Base-by-base conservation (phyloP, 495 filamentous ascomycete genomes). In the Glarea lozoyensis region DNA sequence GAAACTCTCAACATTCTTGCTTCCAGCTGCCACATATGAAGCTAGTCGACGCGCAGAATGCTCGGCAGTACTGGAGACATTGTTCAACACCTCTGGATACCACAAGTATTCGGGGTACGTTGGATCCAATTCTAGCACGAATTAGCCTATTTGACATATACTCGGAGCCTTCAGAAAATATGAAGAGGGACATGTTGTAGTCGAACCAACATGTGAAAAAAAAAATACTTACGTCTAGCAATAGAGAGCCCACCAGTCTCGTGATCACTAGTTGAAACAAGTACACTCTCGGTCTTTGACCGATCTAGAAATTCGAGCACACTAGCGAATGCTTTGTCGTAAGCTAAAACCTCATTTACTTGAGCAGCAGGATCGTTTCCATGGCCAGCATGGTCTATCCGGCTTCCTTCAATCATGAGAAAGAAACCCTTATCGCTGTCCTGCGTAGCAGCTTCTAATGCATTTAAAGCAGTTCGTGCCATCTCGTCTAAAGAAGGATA, bases 371-470 rank as follows among this genome's bases (percentile, higher is more conserved):
- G 92, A 57, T 98, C 92, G 53, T 98, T 98, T 40, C 76, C 79
- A 55, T 98, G 92, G 10, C 88, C 93, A 2, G 92, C 89, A 60
- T 98, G 93, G 50, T 98, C 92, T 50, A 98, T 97, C 23, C 93
- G 73, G 51, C 84, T 89, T 4, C 92, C 92, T 60, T 98, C 92
- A 45, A 98, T 90, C 90, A 98, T 93, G 45, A 98, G 60, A 67
- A 98, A 97, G 71, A 98, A 98, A 1, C 92, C 92, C 60, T 95
- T 76, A 18, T 96, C 86, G 41, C 75, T 86, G 55, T 87, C 73
- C 56, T 76, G 68, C 0, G 93, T 97, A 0, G 90, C 93, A n/a
- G 78, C 75, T 46, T 79, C 79, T 12, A 98, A 72, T 2, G 82
- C 81, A 21, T 65, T 76, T 45, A 97, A 56, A 2, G 93, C 93